phyloP scores from a whole-genome alignment of 768 basidiomycete genomes.

The Filobasidium wieringae region DNA sequence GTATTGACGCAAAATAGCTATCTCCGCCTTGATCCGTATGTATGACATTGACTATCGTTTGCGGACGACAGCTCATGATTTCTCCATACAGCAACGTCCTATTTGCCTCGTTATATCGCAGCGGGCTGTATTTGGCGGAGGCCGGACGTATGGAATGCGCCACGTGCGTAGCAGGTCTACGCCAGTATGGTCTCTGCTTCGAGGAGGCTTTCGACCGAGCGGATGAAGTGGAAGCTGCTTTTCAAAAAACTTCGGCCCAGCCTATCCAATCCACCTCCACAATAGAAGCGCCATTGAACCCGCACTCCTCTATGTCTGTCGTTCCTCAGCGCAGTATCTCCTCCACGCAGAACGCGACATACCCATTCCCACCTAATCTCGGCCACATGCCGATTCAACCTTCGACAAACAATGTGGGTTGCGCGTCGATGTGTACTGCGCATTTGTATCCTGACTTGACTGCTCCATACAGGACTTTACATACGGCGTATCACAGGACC shows the following conservation, averaged over 20 bases:
- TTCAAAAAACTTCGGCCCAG: too few relatives aligned
- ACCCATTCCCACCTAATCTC: not conserved
- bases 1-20: conserved; percentile 81
- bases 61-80: not conserved
- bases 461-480: not conserved
- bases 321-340: not conserved
- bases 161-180: conserved; percentile 70
- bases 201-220: conserved; percentile 75
- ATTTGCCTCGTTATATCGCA: conserved; percentile 72
- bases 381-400: not conserved
- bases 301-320: not conserved
- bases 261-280: too few relatives aligned
- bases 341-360: not conserved
- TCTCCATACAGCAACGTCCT: conserved; percentile 73
- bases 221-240: conserved; percentile 53
- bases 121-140: conserved; percentile 67
- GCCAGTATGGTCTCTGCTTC: conserved; percentile 57
- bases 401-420: not conserved
- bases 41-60: conserved; percentile 1
- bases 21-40: conserved; percentile 42
- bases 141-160: conserved; percentile 70
- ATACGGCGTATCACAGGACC: not conserved
- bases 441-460: not conserved
- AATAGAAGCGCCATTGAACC: too few relatives aligned
- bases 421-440: too few relatives aligned